These are phyloP conservation scores for Cryptosporidium baileyi DNA, from an alignment of 169 alveolate genomes.

Conservation along the genomic window DNA sequence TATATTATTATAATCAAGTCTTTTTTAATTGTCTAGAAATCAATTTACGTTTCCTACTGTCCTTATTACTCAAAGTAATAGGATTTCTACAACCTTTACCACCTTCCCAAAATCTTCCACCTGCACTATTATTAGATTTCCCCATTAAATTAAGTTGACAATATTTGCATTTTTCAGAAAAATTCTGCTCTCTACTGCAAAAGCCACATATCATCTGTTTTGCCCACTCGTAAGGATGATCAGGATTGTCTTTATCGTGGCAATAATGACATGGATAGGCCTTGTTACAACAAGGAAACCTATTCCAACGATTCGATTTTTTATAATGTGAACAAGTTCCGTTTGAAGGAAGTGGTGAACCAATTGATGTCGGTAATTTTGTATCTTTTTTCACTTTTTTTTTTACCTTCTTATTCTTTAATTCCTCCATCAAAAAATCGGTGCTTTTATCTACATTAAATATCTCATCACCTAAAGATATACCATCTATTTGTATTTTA, in stretches of 20 bases:
- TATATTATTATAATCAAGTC: background rate
- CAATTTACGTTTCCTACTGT: slow-evolving; percentile 76
- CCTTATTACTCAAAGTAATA: slow-evolving; percentile 76
- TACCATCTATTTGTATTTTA: slow-evolving; percentile 1
- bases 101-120: slow-evolving; percentile 76
- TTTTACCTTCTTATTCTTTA: background rate
- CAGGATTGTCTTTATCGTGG: slow-evolving; percentile 82
- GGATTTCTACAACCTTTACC: slow-evolving; percentile 83
- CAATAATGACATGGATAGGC: slow-evolving; percentile 87
- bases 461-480: slow-evolving; percentile 14
- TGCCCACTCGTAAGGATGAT: slow-evolving; percentile 84
- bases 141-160: slow-evolving; percentile 73
- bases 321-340: slow-evolving; percentile 88
- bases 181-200: slow-evolving; percentile 82
- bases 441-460: slow-evolving; percentile 52
- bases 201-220: slow-evolving; percentile 85
- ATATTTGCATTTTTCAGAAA: slow-evolving; percentile 72
- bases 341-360: slow-evolving; percentile 83
- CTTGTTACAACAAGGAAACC: slow-evolving; percentile 89
- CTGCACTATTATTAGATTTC: slow-evolving; percentile 69
- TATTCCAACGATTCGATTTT: slow-evolving; percentile 86
- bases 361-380: slow-evolving; percentile 71
- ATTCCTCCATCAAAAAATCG: slow-evolving; percentile 35
- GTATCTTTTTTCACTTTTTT: slow-evolving; percentile 14
- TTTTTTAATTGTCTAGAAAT: slow-evolving; percentile 70